phyloP scores from a whole-genome alignment of 768 basidiomycete genomes.

The Hypholoma fasciculare region DNA sequence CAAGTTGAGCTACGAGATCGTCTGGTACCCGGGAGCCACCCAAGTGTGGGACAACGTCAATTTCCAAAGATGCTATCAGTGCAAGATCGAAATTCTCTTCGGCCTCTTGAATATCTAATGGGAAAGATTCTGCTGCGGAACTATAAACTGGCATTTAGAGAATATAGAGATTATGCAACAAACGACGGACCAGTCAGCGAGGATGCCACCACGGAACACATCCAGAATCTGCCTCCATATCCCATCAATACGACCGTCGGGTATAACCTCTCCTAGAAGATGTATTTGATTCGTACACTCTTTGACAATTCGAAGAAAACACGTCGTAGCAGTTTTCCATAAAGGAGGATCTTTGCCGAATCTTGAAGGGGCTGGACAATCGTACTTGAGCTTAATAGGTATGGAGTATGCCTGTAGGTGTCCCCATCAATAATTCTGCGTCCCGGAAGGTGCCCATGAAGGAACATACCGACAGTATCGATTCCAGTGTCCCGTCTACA shows the following conservation, averaged over 20 bases:
- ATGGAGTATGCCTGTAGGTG: constrained; percentile 74
- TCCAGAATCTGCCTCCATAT: constrained; percentile 87
- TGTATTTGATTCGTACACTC: constrained; percentile 59
- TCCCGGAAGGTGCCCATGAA: constrained; percentile 34
- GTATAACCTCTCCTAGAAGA: constrained; percentile 51
- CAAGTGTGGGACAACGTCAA: constrained; percentile 75
- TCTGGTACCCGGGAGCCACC: constrained; percentile 73
- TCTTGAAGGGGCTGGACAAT: constrained; percentile 87
- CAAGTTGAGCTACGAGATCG: constrained; percentile 63
- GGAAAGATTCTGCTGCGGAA: constrained; percentile 54
- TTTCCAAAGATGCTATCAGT: constrained; percentile 77
- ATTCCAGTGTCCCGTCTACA: constrained; percentile 78
- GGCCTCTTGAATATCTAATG: constrained; percentile 63
- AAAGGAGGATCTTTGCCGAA: constrained; percentile 85
- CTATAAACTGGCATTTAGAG: constrained; percentile 30
- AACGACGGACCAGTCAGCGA: constrained; percentile 75
- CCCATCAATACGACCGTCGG: constrained; percentile 67
- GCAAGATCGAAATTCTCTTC: constrained; percentile 88
- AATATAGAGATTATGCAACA: neutral
- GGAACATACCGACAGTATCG: constrained; percentile 38
- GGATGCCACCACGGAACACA: constrained; percentile 77
- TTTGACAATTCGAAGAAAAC: constrained; percentile 73
- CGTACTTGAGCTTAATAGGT: constrained; percentile 93
- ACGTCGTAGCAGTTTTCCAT: constrained; percentile 93
- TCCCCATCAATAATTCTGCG: neutral